Evolutionary conservation across 257 asterid species (phyloP).

Genomic region (Primulina tabacum): DNA sequence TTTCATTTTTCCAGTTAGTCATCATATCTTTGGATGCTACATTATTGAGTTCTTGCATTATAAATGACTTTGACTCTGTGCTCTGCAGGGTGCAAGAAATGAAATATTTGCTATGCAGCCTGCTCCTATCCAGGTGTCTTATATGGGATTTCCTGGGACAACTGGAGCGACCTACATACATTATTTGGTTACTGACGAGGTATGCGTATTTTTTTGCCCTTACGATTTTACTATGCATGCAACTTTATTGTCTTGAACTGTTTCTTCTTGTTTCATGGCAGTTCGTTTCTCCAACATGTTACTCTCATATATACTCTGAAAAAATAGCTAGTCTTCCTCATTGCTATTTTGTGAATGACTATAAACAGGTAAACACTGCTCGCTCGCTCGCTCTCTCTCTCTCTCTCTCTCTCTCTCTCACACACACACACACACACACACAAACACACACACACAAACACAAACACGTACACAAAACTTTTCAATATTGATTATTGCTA

Average conservation of each 20-base stretch:
- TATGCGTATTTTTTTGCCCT: slow-evolving; percentile 17
- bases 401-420: background rate
- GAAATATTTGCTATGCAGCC: slow-evolving; percentile 99
- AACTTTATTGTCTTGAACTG: slow-evolving; percentile 1
- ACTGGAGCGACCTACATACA: slow-evolving; percentile 93
- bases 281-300: slow-evolving; percentile 89
- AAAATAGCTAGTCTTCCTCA: slow-evolving; percentile 95
- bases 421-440: background rate
- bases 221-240: background rate
- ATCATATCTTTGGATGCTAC: background rate
- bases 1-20: slow-evolving; percentile 14
- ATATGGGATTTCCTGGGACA: slow-evolving; percentile 99
- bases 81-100: slow-evolving; percentile 91
- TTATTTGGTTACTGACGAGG: slow-evolving; percentile 97
- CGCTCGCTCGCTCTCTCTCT: background rate
- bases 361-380: slow-evolving; percentile 71
- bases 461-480: too few relatives aligned
- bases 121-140: slow-evolving; percentile 99
- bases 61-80: slow-evolving; percentile 12
- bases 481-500: slow-evolving; percentile 18
- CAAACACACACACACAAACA: background rate
- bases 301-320: slow-evolving; percentile 86
- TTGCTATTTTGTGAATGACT: slow-evolving; percentile 96
- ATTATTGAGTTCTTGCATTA: background rate
- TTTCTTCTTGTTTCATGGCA: slow-evolving; percentile 34